Evolutionary conservation across 2,329 filamentous ascomycete genomes (phyloP).

Genomic region (Cryphonectria nitschkei): DNA sequence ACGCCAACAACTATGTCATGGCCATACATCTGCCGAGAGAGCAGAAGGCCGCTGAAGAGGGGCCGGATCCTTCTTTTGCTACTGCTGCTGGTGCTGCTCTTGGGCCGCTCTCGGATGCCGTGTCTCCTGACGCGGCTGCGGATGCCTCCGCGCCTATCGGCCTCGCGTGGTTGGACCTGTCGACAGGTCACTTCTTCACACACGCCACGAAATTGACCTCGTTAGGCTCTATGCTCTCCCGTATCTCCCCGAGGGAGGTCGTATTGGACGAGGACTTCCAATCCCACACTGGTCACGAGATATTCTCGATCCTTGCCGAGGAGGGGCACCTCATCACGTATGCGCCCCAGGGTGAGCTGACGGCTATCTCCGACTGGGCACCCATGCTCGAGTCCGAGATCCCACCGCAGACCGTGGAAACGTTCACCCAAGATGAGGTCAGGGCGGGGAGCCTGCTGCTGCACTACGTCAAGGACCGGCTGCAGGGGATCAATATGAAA

Average conservation of each 20-base stretch:
- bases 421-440: constrained; percentile 72
- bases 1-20: constrained; percentile 90
- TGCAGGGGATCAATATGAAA: constrained; percentile 78
- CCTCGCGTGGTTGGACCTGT: constrained; percentile 91
- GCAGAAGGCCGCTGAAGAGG: background rate
- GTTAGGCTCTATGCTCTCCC: constrained; percentile 79
- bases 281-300: constrained; percentile 58
- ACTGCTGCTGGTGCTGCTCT: background rate
- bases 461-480: constrained; percentile 78
- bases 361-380: constrained; percentile 67
- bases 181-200: constrained; percentile 92
- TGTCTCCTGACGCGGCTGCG: constrained; percentile 19
- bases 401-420: constrained; percentile 50
- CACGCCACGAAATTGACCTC: constrained; percentile 72
- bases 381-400: constrained; percentile 78
- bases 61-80: background rate
- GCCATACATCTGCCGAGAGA: constrained; percentile 64
- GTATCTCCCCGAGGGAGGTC: constrained; percentile 83
- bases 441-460: constrained; percentile 80
- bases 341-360: constrained; percentile 53
- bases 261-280: constrained; percentile 71
- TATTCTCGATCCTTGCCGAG: constrained; percentile 72
- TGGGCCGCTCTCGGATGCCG: background rate
- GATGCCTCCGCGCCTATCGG: constrained; percentile 59
- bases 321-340: constrained; percentile 79